Evolutionary conservation across 306 rosid genomes (phyloP), one percentile per base, ranked within the genome.

Genomic region (Ormosia emarginata): DNA sequence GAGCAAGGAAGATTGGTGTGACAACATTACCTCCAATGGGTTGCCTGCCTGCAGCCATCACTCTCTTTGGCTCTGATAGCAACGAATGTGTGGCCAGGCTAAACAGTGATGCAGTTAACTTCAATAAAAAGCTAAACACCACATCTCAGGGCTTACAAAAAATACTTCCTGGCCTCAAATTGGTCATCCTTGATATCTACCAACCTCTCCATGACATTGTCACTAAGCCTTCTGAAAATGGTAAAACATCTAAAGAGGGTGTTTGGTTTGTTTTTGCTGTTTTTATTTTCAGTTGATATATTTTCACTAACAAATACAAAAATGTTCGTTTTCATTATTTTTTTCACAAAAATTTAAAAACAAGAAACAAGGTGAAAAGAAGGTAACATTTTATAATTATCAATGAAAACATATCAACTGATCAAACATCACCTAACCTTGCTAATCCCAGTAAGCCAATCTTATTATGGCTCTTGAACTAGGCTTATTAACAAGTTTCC

Each of bases 1-100:
- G 97, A 78, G 95, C 93, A 65, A 83, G 97, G 87, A 92, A 5
- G 79, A 91, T 94, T 30, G 97, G 94, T 59, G 95, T 91, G 63
- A 88, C 94, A 47, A 79, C 92, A 68, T 74, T 92, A 39, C 90
- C 98, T 43, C 98, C 98, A 34, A 68, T 92, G 12, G 98, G 98
- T 63, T 94, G 98, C 39, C 6, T 92, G 3, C 98, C 98, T 0
- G 88, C 95, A 13, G 82, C 92, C 44, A 88, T 91, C 55, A 92
- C 98, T 57, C 70, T 92, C 33, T 94, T 88, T 78, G 98, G 95
- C 7, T 44, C 8, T 13, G 85, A 41, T 18, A 85, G 89, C 88
- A 87, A 90, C 36, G 13, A 34, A 44, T 92, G 98, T 18, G 90
- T 92, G 78, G 82, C 32, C 0, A 87, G 81, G 59, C 67, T 91